Base-by-base conservation (phyloP, 2,329 filamentous ascomycete species). In the Nemania abortiva region DNA sequence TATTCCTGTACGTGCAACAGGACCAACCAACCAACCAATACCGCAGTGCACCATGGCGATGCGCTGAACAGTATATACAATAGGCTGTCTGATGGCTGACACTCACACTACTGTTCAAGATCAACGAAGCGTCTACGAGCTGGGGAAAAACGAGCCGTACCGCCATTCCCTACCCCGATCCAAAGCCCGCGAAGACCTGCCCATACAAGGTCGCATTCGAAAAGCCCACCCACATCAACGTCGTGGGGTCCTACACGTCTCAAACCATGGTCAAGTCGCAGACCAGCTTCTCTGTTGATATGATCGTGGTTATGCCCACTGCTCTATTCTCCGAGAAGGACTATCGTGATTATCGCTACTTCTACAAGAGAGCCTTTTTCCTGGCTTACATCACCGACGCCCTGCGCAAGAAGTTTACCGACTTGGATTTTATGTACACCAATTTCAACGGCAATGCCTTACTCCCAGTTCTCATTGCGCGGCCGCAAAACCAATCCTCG, bases 301-400 rank as follows among this genome's bases (percentile, higher is more conserved):
- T 98, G 86, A 90, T 95, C 6, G 89, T 97, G 18, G 92, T 92
- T 56, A 97, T 99, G 89, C 95, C 96, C 5, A 80, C 84, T 66
- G 82, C 87, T 0, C 82, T 97, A 13, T 95, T 98, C 76, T 94
- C 97, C 77, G 93, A 97, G 53, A 98, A 98, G 81, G 96, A 99
- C 81, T 98, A 95, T 79, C 86, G 95, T 58, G 94, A 97, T 79
- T 87, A 96, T 84, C 89, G 96, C 70, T 98, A 97, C 82, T 97
- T 98, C 78, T 95, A 98, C 82, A 97, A 97, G 77, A 87, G 95
- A 71, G 92, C 96, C 13, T 98, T 95, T 81, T 98, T 97, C 77
- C 83, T 98, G 59, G 93, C 95, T 39, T 93, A 92, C 72, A 84
- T 98, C 65, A 90, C 94, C 15, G 89, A 89, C 34, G 89, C 88